Base-by-base conservation (phyloP, 441 rosid genomes). In the Manihot esculenta region DNA sequence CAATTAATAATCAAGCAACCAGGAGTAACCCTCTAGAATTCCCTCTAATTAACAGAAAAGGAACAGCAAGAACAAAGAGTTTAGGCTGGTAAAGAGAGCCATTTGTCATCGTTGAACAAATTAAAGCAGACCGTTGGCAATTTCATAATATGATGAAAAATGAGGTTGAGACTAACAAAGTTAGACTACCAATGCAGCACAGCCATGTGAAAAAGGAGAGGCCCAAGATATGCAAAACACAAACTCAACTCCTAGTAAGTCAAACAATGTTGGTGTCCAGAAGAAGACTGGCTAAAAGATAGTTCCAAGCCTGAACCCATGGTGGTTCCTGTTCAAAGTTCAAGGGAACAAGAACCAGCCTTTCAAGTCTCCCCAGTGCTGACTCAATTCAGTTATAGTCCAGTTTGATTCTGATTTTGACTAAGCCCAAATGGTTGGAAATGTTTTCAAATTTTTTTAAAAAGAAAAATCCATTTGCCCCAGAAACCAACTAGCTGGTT, bases 51-150 rank as follows among this genome's bases (percentile, higher is more conserved):
- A 53, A 53, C 27, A 9, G 0, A 21, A 53, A 49, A 49, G 18
- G 21, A 35, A 56, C 18, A 0, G 15, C 17, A 26, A 13, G 51
- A 30, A 30, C 33, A 50, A 56, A 56, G 33, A 13, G 60, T 24
- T 59, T 30, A 59, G 14, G 45, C 42, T 7, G 30, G 30, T 44
- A 30, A 59, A 53, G 44, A 59, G 63, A 17, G 63, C 63, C 63
- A 59, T 14, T 10, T 9, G 10, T 12, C 63, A 59, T 30, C 23
- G 7, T 9, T 30, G 12, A 33, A 49, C 20, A 59, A n/a, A 59
- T 21, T 8, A 15, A 58, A 58, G n/a, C 18, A 10, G 62, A 55
- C 23, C 10, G 13, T 23, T 2, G n/a, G 5, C 2, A 10, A 11
- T 53, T 53, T 53, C 14, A 20, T 20, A 21, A 53, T 21, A 5